phyloP scores from a whole-genome alignment of 2,329 filamentous ascomycete genomes.

The Colletotrichum simmondsii region DNA sequence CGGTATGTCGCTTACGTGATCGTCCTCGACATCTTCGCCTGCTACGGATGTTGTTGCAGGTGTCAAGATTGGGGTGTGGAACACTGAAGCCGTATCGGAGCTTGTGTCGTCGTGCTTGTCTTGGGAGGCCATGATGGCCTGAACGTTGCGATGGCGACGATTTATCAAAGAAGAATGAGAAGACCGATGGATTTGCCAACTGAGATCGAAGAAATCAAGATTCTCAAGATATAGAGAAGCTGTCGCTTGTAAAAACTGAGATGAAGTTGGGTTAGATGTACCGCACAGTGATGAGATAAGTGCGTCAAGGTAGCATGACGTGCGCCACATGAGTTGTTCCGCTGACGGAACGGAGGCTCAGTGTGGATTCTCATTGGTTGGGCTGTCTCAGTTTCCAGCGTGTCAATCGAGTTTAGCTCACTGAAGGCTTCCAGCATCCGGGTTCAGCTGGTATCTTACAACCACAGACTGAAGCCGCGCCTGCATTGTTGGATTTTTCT shows the following conservation, averaged over 20 bases:
- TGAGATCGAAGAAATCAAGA: too few relatives aligned
- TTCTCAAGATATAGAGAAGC: too few relatives aligned
- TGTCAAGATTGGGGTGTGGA: background rate
- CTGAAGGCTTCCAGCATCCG: background rate
- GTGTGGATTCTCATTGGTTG: background rate
- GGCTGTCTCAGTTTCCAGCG: background rate
- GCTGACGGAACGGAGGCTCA: background rate
- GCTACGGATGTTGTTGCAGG: background rate
- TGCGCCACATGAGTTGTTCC: background rate
- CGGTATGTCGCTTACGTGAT: slow-evolving; percentile 23
- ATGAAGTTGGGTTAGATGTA: background rate
- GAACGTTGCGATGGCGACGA: too few relatives aligned
- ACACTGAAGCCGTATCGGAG: background rate
- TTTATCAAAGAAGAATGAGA: too few relatives aligned
- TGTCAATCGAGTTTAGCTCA: background rate
- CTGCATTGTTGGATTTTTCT: background rate
- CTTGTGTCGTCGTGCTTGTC: background rate
- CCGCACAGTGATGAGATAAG: too few relatives aligned
- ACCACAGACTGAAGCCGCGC: background rate
- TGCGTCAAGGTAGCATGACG: background rate
- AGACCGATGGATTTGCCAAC: too few relatives aligned
- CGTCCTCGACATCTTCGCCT: background rate
- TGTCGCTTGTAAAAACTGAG: too few relatives aligned
- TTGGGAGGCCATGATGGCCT: background rate
- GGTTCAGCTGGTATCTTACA: background rate